These are phyloP conservation scores for Aspergillus sp. DNA, from an alignment of 2,329 filamentous ascomycete genomes.

Conservation along the genomic window DNA sequence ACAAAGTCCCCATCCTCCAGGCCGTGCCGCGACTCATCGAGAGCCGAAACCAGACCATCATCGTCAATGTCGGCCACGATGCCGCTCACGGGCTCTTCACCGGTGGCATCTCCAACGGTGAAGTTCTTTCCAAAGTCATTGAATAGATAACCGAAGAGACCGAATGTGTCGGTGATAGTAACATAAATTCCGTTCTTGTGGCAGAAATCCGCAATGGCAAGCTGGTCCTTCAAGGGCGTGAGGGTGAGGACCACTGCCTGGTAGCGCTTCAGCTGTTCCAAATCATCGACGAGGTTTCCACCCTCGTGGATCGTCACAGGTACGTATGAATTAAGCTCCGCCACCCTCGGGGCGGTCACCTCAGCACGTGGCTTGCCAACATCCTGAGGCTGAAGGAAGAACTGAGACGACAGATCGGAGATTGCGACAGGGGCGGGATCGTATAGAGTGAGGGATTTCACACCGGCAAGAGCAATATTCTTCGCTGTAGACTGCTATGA, in stretches of 20 bases:
- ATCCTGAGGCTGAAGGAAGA: conserved; percentile 86
- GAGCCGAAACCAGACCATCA: conserved; percentile 83
- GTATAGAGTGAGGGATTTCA: conserved; percentile 93
- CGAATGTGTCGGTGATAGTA: conserved; percentile 83
- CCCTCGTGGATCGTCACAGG: conserved; percentile 73
- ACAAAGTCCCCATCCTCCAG: conserved; percentile 96
- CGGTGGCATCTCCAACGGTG: conserved; percentile 82
- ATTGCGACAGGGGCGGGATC: conserved; percentile 83
- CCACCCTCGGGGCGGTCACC: conserved; percentile 83
- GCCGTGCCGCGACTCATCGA: conserved; percentile 93
- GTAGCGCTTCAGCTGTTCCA: conserved; percentile 82
- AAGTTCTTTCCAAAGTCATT: conserved; percentile 97
- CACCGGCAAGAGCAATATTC: conserved; percentile 95
- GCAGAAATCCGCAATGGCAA: conserved; percentile 85
- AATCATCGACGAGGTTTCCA: conserved; percentile 68
- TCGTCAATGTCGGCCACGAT: conserved; percentile 90
- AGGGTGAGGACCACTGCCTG: conserved; percentile 91
- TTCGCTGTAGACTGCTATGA: conserved; percentile 62
- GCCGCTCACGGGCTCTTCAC: conserved; percentile 81
- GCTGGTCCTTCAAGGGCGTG: conserved; percentile 75
- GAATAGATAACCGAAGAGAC: conserved; percentile 92
- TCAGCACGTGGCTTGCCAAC: conserved; percentile 88
- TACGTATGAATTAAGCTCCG: conserved; percentile 94
- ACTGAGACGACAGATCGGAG: conserved; percentile 91
- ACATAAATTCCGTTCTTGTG: conserved; percentile 92